Conservation (phyloP, 2,329 filamentous ascomycete species). For the Aureobasidium sp. region DNA sequence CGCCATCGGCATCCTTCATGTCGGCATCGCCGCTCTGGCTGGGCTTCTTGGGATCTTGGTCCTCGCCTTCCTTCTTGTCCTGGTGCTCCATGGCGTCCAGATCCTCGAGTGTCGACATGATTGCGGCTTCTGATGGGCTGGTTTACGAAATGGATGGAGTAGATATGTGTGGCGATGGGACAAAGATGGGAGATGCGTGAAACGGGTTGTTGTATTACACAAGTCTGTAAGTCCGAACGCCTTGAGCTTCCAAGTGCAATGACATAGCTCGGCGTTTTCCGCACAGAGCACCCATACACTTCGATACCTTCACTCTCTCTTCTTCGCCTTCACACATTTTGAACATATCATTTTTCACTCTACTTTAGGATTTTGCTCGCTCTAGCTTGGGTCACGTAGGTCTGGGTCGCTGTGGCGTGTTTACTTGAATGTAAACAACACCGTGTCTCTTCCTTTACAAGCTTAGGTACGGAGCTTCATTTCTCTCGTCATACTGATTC, state of each 20-base stretch:
- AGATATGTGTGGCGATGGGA: not conserved
- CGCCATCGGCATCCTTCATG: slow-evolving; percentile 71
- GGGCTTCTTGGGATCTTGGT: slow-evolving; percentile 51
- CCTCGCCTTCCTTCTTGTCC: slow-evolving; percentile 65
- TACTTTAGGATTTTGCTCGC: too few relatives aligned
- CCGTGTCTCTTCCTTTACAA: not conserved
- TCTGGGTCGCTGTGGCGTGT: too few relatives aligned
- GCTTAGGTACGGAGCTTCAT: not conserved
- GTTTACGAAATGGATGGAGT: not conserved
- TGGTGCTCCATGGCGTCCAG: slow-evolving; percentile 81
- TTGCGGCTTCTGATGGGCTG: slow-evolving; percentile 23
- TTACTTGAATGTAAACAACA: not conserved
- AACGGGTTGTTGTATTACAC: not conserved
- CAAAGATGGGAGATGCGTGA: not conserved
- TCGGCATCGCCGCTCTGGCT: slow-evolving; percentile 63
- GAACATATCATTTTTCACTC: not conserved
- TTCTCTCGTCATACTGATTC: not conserved
- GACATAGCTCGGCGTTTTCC: slow-evolving; percentile 10
- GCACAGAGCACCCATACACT: not conserved
- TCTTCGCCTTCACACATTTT: not conserved
- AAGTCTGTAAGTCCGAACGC: slow-evolving; percentile 1
- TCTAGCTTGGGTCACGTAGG: not conserved
- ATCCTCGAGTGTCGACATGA: slow-evolving; percentile 86
- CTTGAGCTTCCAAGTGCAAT: slow-evolving; percentile 8
- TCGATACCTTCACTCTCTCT: not conserved